Conservation (phyloP, 2,329 filamentous ascomycete genomes). For the Pochonia chlamydosporia region DNA sequence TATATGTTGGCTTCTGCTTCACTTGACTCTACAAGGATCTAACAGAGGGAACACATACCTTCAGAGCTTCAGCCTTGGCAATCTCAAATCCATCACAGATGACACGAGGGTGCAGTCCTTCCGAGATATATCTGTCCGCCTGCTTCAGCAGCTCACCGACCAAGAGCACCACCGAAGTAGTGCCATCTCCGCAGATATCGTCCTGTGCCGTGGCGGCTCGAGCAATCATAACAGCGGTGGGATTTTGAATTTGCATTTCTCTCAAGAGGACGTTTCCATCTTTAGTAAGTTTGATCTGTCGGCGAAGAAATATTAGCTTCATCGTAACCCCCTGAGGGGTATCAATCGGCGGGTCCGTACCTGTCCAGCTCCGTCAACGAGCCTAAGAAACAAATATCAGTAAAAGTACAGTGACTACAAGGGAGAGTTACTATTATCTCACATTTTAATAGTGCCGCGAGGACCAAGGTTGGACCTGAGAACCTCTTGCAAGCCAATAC, state of each 20-base stretch:
- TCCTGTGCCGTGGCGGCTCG: constrained; percentile 92
- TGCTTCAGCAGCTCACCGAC: constrained; percentile 98
- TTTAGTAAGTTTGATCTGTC: constrained; percentile 95
- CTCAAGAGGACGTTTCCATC: constrained; percentile 84
- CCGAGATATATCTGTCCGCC: constrained; percentile 90
- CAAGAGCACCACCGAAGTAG: constrained; percentile 89
- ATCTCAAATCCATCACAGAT: constrained; percentile 98
- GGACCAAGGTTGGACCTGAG: constrained; percentile 95
- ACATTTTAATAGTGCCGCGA: constrained; percentile 95
- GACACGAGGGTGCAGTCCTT: constrained; percentile 93
- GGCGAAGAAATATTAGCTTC: constrained; percentile 18
- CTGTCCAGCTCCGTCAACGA: constrained; percentile 65
- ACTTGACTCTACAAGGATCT: background rate
- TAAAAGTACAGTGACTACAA: background rate
- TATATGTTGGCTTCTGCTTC: background rate
- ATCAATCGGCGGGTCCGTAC: constrained; percentile 35
- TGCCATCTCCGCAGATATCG: constrained; percentile 96
- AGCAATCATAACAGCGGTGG: constrained; percentile 82
- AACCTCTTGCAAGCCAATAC: constrained; percentile 89
- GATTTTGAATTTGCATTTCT: constrained; percentile 95
- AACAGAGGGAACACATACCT: constrained; percentile 43
- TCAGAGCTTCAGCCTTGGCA: constrained; percentile 86
- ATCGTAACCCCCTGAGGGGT: constrained; percentile 19
- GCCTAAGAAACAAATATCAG: constrained; percentile 34
- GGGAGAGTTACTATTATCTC: constrained; percentile 11